phyloP scores from a whole-genome alignment of 2,329 filamentous ascomycete genomes.

The Penicillium sp. region DNA sequence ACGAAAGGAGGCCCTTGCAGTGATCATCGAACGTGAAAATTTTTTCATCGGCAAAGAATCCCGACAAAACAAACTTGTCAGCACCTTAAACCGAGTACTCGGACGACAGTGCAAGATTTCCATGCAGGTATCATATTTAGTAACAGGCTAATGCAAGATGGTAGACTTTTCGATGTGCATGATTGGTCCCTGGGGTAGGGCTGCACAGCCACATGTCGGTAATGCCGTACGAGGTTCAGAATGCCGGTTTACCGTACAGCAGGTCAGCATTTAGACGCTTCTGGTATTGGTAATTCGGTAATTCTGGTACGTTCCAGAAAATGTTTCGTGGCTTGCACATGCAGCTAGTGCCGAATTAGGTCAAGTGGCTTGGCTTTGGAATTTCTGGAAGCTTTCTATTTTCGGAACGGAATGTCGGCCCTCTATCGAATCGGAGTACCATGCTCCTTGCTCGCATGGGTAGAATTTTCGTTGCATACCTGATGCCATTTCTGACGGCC shows the following conservation, averaged over 20 bases:
- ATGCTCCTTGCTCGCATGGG: not conserved
- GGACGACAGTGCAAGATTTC: not conserved
- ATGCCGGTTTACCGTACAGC: constrained; percentile 9
- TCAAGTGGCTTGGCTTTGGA: not conserved
- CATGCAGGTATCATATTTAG: constrained; percentile 22
- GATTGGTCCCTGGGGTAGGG: constrained; percentile 14
- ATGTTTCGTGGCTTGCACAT: constrained; percentile 5
- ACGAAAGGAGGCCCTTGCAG: constrained; percentile 11
- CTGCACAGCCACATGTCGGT: constrained; percentile 21
- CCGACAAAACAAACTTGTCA: constrained; percentile 17
- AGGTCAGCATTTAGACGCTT: not conserved
- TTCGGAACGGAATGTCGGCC: constrained; percentile 10
- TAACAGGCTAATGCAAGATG: constrained; percentile 25
- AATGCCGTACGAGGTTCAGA: constrained; percentile 1
- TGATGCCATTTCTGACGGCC: not conserved
- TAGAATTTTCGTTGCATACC: not conserved
- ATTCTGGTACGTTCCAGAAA: constrained; percentile 9
- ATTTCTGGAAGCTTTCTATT: constrained; percentile 16
- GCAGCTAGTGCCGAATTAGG: not conserved
- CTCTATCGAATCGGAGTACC: constrained; percentile 1
- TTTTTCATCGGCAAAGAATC: constrained; percentile 14
- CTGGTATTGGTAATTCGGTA: constrained; percentile 9
- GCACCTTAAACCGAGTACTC: constrained; percentile 22
- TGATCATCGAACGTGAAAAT: constrained; percentile 7
- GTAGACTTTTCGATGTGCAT: constrained; percentile 19